phyloP scores from a whole-genome alignment of 371 early-diverging fungal species.

The Cokeromyces recurvatus region DNA sequence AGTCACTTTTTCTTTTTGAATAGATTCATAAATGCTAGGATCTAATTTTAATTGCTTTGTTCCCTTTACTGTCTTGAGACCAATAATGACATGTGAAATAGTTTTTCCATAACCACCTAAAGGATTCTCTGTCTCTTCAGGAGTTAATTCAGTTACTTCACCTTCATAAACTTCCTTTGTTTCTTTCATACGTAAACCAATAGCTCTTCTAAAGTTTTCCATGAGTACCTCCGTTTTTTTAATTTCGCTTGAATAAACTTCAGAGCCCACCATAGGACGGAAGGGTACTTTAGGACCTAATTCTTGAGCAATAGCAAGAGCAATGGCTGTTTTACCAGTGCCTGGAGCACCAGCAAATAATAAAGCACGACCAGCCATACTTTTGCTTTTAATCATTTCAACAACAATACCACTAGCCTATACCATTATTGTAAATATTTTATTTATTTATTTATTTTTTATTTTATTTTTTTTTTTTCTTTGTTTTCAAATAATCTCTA shows the following conservation, averaged over 20 bases:
- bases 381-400: conserved; percentile 91
- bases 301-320: conserved; percentile 93
- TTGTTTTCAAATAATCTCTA: too few species aligned
- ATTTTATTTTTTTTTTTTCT: too few species aligned
- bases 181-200: conserved; percentile 97
- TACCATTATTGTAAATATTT: too few species aligned
- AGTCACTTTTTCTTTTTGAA: conserved; percentile 95
- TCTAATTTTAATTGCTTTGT: conserved; percentile 97
- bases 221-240: conserved; percentile 98
- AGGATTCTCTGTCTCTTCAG: conserved; percentile 94
- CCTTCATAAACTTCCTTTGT: conserved; percentile 99
- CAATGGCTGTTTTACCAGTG: conserved; percentile 93
- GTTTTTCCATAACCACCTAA: conserved; percentile 93
- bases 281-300: conserved; percentile 97
- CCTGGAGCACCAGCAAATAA: conserved; percentile 98
- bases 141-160: conserved; percentile 96
- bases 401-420: conserved; percentile 92
- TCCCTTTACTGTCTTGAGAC: conserved; percentile 97
- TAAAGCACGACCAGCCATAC: conserved; percentile 96
- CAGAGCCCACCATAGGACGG: conserved; percentile 97
- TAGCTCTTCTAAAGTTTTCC: conserved; percentile 97
- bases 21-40: conserved; percentile 93
- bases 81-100: conserved; percentile 92
- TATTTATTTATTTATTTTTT: too few species aligned
- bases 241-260: conserved; percentile 96